Evolutionary conservation across 2,329 filamentous ascomycete genomes (phyloP), one percentile per base, ranked within the genome.

Genomic region (Phaeoacremonium minimum): DNA sequence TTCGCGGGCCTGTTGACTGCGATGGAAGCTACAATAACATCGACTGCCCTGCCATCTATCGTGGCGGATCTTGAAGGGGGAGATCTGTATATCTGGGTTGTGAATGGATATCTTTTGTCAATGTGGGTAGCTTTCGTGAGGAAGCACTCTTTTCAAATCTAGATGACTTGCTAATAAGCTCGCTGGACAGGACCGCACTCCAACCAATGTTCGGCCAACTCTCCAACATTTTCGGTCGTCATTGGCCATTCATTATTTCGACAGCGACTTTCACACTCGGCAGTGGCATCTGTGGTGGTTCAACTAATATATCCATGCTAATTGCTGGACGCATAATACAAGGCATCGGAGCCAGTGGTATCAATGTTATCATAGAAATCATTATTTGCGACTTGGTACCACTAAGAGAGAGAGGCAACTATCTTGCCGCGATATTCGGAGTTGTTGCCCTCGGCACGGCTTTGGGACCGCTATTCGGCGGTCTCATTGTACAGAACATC

Each of bases 141-240:
- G n/a, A 9, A n/a, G n/a, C 9, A 26, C 9, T 26, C 22, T n/a
- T 9, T 26, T 26, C 22, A 26, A 26, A 26, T 26, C 9, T 9
- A 26, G 22, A 26, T 26, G 22, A 29, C 35, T 32, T 18, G 32
- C 29, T 12, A 26, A 14, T 14, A 15, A 9, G 14, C 18, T 13
- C n/a, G 9, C 9, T 14, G 6, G 13, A 13, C 36, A 47, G 47
- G n/a, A 36, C 47, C 7, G 63, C 64, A 2, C 53, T 73, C 3
- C 71, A 71, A 34, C 74, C 74, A 0, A 43, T 75, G 0, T 68
- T 65, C 30, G 70, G 69, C 1, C 70, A 76, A 42, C 42, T 73
- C 1, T 36, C 42, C 2, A 34, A 42, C 15, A 30, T 46, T n/a
- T 77, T 70, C 42, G 74, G 76, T 4, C 61, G 75, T 2, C 60